Base-by-base conservation (phyloP, 331 rosid genomes). In the Arachis monticola region DNA sequence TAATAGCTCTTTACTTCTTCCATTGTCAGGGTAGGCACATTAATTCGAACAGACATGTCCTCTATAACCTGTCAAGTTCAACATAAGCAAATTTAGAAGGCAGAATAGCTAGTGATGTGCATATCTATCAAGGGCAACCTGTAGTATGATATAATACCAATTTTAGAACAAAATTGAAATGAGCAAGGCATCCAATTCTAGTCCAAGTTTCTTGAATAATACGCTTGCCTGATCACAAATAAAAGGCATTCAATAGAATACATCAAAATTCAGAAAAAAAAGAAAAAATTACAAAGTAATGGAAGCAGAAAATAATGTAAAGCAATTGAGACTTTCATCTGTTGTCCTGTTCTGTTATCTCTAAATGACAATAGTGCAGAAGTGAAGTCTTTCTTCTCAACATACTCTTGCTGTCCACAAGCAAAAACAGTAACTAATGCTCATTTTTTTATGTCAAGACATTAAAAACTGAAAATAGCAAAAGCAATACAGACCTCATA, bases 171-270 rank as follows among this genome's bases (percentile, higher is more conserved):
- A 85, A 92, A 91, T 87, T 86, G 78, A 90, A 94, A 85, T 94
- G 99, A 64, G 99, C 88, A 70, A 94, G 75, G 96, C 91, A 72
- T 94, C 99, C 90, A 92, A 80, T 87, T 88, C 87, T 81, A 89
- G 76, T 81, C 90, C 83, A 63, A 94, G 87, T 81, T 83, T 88
- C 87, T 81, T 85, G 84, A 92, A 52, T 50, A 22, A 22, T 22
- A 22, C 27, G 27, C 27, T 22, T 22, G 27, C 27, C 1, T 22
- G 27, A 22, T 22, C 27, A 22, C 27, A 22, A 22, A 22, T 22
- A 22, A 22, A 22, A 22, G 27, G 27, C 27, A 22, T 22, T 45
- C 68, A 53, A 59, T 53, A 41, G 51, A 82, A 65, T 51, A 63
- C 51, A 50, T 22, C 8, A 59, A 17, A 17, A 17, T 17, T 17